Percentiles rank a stretch among this genome's conserved stretches.
Evolutionary conservation across 176 grass and related monocot genomes (phyloP).

Genomic region (Calamus simplicifolius): DNA sequence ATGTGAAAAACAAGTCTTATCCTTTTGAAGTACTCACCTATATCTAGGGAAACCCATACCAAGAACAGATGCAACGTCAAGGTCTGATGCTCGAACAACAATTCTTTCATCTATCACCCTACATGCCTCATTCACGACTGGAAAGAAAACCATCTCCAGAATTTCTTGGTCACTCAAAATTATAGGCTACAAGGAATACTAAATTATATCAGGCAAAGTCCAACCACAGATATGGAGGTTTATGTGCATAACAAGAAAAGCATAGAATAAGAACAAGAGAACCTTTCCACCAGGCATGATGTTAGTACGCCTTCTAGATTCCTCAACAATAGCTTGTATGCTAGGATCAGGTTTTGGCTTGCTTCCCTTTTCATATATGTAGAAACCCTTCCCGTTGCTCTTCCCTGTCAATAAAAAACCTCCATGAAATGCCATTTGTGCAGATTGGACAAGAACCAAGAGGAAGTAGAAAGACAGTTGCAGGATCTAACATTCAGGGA

Average conservation of each 20-base stretch:
- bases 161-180: conserved; percentile 63
- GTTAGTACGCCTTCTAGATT: conserved; percentile 50
- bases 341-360: conserved; percentile 89
- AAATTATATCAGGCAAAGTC: conserved; percentile 12
- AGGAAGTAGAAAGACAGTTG: no score
- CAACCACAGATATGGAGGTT: not conserved
- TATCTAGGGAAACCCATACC: conserved; percentile 96
- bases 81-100: conserved; percentile 70
- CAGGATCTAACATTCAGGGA: not conserved
- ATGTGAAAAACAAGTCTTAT: no score
- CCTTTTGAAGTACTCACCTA: conserved; percentile 34
- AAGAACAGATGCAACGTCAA: conserved; percentile 91
- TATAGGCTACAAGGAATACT: conserved; percentile 49
- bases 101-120: conserved; percentile 86
- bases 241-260: no score
- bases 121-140: conserved; percentile 86
- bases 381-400: conserved; percentile 86
- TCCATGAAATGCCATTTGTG: no score
- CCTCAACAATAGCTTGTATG: conserved; percentile 63
- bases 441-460: no score
- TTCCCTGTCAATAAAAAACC: conserved; percentile 49
- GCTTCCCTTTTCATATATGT: conserved; percentile 84
- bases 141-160: conserved; percentile 97
- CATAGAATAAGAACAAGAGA: not conserved
- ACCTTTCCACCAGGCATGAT: conserved; percentile 78